Evolutionary conservation across 208 protist species (phyloP).

Genomic region (Leishmania lainsoni): DNA sequence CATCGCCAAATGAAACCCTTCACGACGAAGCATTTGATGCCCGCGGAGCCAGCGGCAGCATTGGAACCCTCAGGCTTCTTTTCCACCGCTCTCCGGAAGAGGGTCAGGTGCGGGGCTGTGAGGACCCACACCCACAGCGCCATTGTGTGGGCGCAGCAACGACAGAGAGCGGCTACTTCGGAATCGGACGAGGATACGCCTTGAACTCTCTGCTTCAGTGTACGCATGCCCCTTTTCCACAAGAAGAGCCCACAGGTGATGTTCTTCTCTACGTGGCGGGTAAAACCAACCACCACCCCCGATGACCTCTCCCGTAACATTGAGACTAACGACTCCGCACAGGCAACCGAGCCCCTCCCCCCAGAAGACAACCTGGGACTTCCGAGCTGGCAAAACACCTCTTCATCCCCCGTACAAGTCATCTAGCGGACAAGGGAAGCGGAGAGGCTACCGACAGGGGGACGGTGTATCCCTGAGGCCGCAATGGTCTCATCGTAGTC

Average conservation of each 20-base stretch:
- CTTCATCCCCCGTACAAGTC: neutral
- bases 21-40: conserved; percentile 4
- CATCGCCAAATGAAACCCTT: neutral
- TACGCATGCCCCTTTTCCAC: conserved; percentile 6
- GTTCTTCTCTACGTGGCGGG: conserved; percentile 21
- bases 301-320: conserved; percentile 14
- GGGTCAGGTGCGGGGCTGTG: conserved; percentile 1
- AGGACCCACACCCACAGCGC: conserved; percentile 10
- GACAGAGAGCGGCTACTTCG: conserved; percentile 5
- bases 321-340: neutral
- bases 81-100: neutral
- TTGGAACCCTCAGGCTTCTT: neutral
- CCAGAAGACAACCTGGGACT: neutral
- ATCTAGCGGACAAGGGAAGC: neutral
- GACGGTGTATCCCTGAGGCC: neutral
- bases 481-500: neutral
- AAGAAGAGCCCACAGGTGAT: neutral
- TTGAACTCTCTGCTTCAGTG: conserved; percentile 19
- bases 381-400: neutral
- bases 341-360: neutral
- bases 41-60: neutral
- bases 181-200: conserved; percentile 10
- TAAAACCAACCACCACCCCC: conserved; percentile 12
- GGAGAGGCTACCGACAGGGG: neutral
- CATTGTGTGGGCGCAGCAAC: conserved; percentile 10